Evolutionary conservation across 2,329 filamentous ascomycete species (phyloP), one percentile per base, ranked within the genome.

Genomic region (Fusarium zealandicum): DNA sequence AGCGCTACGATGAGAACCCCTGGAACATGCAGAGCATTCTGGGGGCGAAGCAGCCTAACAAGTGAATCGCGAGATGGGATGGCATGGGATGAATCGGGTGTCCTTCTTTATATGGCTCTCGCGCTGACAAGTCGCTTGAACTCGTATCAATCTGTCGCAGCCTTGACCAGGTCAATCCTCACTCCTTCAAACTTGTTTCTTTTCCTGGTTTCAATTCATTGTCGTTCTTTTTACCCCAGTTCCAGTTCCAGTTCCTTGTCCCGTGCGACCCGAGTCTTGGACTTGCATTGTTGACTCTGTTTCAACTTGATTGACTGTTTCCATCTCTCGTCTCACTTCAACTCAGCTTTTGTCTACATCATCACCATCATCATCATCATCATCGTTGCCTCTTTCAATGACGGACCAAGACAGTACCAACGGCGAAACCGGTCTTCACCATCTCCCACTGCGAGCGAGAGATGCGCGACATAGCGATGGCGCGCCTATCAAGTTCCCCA

Each of bases 371-470:
- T 9, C 16, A 46, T 37, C 43, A 31, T n/a, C 39, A 35, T 31
- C 40, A 35, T 35, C 11, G 46, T 45, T 6, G 9, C 39, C 27
- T n/a, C 27, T 41, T 49, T 20, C 58, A 51, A 69, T 69, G 64
- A 49, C 58, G 18, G 57, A 69, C 32, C 50, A 61, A 7, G 51
- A 50, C 13, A 51, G 40, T n/a, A 44, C 49, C 28, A 43, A 54
- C 35, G 48, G 51, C 53, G 54, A 66, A 20, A 61, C 61, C 11
- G 67, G 67, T 35, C 56, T 69, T 53, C 67, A 66, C 40, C 67
- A 65, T 57, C 63, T 69, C 31, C 67, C 67, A 2, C 56, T 69
- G 1, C 57, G 67, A 13, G 20, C 56, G 22, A 59, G 57, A 51
- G 69, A 71, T 39, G 57, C 35, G n/a, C 40, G 53, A 20, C 31